These are phyloP conservation scores for Nicotiana obtusifolia DNA, from an alignment of 257 asterid species.

Conservation along the genomic window DNA sequence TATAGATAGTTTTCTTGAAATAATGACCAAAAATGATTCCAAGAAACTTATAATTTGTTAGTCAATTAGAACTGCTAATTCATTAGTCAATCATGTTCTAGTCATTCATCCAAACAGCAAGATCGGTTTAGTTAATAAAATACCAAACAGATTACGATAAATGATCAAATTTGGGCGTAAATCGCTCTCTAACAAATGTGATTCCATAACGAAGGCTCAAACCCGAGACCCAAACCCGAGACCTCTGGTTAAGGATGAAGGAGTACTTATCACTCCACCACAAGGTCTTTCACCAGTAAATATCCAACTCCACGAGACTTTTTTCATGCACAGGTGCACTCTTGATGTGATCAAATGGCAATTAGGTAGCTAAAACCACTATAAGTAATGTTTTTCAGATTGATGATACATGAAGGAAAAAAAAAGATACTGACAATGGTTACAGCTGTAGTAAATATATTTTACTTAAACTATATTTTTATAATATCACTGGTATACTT, in stretches of 20 bases:
- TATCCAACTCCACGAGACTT: neutral
- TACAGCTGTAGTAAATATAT: neutral
- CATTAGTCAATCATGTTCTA: neutral
- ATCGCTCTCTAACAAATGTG: too few species aligned
- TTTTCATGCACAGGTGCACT: neutral
- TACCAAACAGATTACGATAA: neutral
- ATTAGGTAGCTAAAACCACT: neutral
- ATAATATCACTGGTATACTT: neutral
- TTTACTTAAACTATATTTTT: neutral
- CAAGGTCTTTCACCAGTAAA: neutral
- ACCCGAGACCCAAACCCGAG: too few species aligned
- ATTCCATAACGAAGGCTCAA: too few species aligned
- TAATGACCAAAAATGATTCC: neutral
- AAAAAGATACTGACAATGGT: neutral
- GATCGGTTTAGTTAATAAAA: neutral
- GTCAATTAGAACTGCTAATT: neutral
- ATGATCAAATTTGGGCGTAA: neutral
- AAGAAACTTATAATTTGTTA: neutral
- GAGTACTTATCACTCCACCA: too few species aligned
- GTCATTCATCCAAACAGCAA: neutral
- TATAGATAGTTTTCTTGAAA: neutral
- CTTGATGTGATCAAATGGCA: slow-evolving; percentile 8
- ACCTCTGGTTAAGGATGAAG: too few species aligned
- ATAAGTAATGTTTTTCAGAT: neutral
- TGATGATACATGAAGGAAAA: neutral